Evolutionary conservation across 192 early-diverging fungal species (phyloP).

Genomic region (Allomyces javanicus): DNA sequence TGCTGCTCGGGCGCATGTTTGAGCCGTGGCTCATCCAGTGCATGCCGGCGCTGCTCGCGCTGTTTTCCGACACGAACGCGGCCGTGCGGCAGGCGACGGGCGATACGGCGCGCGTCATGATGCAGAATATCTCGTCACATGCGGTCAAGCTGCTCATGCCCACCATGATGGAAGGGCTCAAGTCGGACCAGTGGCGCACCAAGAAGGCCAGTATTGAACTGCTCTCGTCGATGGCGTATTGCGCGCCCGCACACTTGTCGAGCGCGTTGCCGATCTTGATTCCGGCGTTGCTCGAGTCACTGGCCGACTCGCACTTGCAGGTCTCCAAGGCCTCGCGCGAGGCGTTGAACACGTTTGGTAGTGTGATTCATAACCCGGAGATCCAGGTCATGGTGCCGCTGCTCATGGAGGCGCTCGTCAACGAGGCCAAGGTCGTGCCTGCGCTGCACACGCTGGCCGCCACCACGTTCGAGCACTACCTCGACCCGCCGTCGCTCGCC

Average conservation of each 20-base stretch:
- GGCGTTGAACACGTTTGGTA: constrained; percentile 70
- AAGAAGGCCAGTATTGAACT: constrained; percentile 92
- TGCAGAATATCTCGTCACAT: constrained; percentile 84
- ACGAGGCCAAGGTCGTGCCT: constrained; percentile 43
- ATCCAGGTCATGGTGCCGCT: constrained; percentile 78
- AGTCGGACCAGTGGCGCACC: constrained; percentile 84
- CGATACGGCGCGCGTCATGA: constrained; percentile 77
- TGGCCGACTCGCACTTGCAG: constrained; percentile 80
- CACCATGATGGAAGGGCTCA: constrained; percentile 63
- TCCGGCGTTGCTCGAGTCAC: constrained; percentile 74
- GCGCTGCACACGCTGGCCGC: constrained; percentile 65
- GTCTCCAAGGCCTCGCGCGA: constrained; percentile 71
- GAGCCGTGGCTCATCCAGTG: constrained; percentile 95
- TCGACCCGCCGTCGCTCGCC: constrained; percentile 88
- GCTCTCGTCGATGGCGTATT: constrained; percentile 82
- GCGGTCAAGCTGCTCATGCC: constrained; percentile 94
- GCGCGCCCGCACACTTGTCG: constrained; percentile 86
- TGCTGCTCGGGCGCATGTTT: constrained; percentile 71
- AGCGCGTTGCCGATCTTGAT: constrained; percentile 76
- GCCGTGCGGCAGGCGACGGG: constrained; percentile 81
- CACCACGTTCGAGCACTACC: constrained; percentile 95
- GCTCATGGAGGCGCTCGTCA: constrained; percentile 60
- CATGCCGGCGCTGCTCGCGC: constrained; percentile 62
- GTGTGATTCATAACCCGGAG: constrained; percentile 95
- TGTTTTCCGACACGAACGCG: constrained; percentile 63